A percentile compares a stretch with the other conserved stretches of the same genome.
These are phyloP conservation scores for Bidens hawaiensis DNA, from an alignment of 140 eudicot species.

Conservation along the genomic window DNA sequence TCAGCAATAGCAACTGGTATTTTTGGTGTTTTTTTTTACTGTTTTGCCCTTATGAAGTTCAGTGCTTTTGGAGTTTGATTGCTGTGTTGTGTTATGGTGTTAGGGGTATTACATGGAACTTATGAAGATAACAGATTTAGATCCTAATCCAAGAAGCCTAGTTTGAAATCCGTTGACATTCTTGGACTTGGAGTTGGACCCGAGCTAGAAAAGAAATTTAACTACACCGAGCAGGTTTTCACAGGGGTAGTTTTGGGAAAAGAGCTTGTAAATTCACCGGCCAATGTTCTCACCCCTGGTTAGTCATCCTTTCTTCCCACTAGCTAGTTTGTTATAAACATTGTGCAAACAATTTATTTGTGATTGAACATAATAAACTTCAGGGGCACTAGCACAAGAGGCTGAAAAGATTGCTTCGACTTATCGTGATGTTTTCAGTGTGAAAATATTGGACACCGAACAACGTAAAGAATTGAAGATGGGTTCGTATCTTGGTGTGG, in stretches of 20 bases:
- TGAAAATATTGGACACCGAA: constrained; percentile 63
- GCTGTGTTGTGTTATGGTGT: constrained; percentile 6
- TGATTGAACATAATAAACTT: constrained; percentile 17
- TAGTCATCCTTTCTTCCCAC: constrained; percentile 17
- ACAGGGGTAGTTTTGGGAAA: constrained; percentile 77
- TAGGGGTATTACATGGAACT: constrained; percentile 68
- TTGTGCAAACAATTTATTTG: not conserved
- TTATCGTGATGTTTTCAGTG: constrained; percentile 68
- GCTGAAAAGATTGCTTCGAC: constrained; percentile 74
- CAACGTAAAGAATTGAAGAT: constrained; percentile 86
- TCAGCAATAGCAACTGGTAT: constrained; percentile 82
- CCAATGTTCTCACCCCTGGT: constrained; percentile 98
- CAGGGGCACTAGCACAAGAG: constrained; percentile 88
- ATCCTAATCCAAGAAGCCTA: constrained; percentile 75
- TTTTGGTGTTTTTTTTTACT: constrained; percentile 5
- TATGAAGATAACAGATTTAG: constrained; percentile 72
- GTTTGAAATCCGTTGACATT: constrained; percentile 72
- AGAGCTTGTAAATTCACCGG: constrained; percentile 94
- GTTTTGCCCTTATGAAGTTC: constrained; percentile 1
- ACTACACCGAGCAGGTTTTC: constrained; percentile 67
- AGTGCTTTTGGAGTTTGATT: not conserved
- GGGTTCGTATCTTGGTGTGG: constrained; percentile 96
- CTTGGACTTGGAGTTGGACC: constrained; percentile 86
- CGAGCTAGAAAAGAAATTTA: constrained; percentile 81
- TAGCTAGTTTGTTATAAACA: not conserved